Conservation (phyloP, 73 alveolate species). For the Stentor roeselii region DNA sequence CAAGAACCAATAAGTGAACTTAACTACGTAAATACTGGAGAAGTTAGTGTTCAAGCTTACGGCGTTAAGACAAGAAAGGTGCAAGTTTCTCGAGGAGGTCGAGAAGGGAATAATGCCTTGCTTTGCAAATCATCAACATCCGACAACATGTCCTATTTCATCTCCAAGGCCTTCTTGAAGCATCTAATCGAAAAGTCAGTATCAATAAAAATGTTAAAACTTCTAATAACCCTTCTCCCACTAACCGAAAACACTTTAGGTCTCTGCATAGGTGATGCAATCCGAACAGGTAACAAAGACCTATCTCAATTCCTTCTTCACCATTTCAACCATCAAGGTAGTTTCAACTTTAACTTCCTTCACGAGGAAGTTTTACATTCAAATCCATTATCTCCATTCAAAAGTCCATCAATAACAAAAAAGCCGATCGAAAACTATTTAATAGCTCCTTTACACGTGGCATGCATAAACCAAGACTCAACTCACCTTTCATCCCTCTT, state of each 20-base stretch:
- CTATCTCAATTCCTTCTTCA: slow-evolving; percentile 66
- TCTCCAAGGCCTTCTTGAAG: slow-evolving; percentile 33
- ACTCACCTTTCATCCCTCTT: slow-evolving; percentile 59
- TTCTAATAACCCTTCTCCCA: slow-evolving; percentile 52
- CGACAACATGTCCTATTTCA: slow-evolving; percentile 29
- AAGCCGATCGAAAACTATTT: slow-evolving; percentile 76
- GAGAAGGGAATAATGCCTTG: slow-evolving; percentile 97
- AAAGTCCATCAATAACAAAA: slow-evolving; percentile 63
- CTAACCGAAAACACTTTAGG: slow-evolving; percentile 44
- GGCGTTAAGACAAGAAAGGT: slow-evolving; percentile 88
- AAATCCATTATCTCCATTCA: slow-evolving; percentile 54
- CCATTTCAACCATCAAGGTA: slow-evolving; percentile 52
- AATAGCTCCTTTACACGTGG: slow-evolving; percentile 93
- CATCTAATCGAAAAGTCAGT: slow-evolving; percentile 46
- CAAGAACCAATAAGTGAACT: slow-evolving; percentile 49
- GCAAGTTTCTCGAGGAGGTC: slow-evolving; percentile 86
- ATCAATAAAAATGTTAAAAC: slow-evolving; percentile 59
- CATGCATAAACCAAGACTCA: slow-evolving; percentile 94
- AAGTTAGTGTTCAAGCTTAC: slow-evolving; percentile 69
- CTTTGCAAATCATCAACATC: slow-evolving; percentile 59
- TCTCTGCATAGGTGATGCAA: slow-evolving; percentile 60
- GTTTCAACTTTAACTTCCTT: slow-evolving; percentile 85
- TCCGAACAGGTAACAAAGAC: slow-evolving; percentile 79
- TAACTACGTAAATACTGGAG: slow-evolving; percentile 78
- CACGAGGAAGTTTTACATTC: slow-evolving; percentile 80